These are phyloP conservation scores for Botrytis cinerea DNA, from an alignment of 2,329 filamentous ascomycete genomes.

Conservation along the genomic window DNA sequence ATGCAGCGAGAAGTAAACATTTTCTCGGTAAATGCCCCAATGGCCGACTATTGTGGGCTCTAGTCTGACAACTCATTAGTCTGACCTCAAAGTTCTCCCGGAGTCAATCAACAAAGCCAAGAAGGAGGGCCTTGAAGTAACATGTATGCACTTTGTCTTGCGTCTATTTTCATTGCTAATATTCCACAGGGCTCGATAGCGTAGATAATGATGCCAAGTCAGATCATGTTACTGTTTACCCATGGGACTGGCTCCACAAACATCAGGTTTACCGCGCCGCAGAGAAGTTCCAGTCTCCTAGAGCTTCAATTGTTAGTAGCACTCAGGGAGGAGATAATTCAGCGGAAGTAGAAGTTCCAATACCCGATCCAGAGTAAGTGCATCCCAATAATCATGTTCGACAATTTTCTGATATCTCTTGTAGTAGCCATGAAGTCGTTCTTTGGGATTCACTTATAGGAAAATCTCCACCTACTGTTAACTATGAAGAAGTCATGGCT, in stretches of 20 bases:
- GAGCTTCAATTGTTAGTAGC: background rate
- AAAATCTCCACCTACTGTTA: conserved; percentile 57
- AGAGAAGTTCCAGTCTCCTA: background rate
- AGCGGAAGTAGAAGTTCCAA: background rate
- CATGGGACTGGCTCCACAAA: conserved; percentile 63
- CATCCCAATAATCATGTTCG: no score
- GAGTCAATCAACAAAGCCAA: background rate
- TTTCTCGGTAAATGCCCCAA: conserved; percentile 49
- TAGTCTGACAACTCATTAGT: background rate
- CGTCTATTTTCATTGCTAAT: conserved; percentile 25
- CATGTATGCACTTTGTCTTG: conserved; percentile 48
- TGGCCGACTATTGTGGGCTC: background rate
- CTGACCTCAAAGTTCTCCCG: background rate
- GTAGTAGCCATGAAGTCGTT: conserved; percentile 5
- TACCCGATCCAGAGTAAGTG: conserved; percentile 2
- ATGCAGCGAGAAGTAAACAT: conserved; percentile 69
- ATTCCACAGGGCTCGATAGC: conserved; percentile 53
- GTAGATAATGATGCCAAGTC: conserved; percentile 46
- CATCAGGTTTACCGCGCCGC: conserved; percentile 30
- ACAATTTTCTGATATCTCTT: background rate
- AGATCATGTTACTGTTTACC: conserved; percentile 68
- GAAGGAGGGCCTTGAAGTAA: conserved; percentile 48
- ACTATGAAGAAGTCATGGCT: conserved; percentile 62
- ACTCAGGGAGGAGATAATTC: background rate
- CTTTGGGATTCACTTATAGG: conserved; percentile 46